Percentiles rank a stretch among this genome's conserved stretches.
These are phyloP conservation scores for Sugiyamaella novakii DNA, from an alignment of 1,139 yeast genomes.

Conservation along the genomic window DNA sequence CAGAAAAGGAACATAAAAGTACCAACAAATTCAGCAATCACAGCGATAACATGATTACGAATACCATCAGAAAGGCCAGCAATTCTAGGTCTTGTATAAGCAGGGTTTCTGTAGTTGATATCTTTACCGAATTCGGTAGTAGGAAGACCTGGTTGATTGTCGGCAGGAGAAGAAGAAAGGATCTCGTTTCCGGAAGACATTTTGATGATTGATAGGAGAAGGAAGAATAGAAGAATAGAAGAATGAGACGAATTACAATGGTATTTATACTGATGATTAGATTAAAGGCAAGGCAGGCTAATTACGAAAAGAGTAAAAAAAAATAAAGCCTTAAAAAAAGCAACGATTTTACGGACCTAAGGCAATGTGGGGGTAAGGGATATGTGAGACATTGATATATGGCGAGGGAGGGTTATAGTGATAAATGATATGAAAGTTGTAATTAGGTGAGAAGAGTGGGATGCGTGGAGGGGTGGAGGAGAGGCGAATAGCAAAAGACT, in stretches of 20 bases:
- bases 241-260: not conserved
- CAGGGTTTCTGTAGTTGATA: conserved; percentile 14
- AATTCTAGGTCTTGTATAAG: conserved; percentile 17
- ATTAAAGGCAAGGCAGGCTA: conserved; percentile 6
- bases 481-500: too few species aligned
- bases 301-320: conserved; percentile 7
- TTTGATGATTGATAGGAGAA: not conserved
- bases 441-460: too few species aligned
- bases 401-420: too few species aligned
- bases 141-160: conserved; percentile 23
- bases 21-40: conserved; percentile 75
- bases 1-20: conserved; percentile 82
- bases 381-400: too few species aligned
- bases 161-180: conserved; percentile 19
- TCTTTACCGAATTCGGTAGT: conserved; percentile 20
- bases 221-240: not conserved
- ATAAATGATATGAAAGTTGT: too few species aligned
- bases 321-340: conserved; percentile 9
- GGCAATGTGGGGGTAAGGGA: too few species aligned
- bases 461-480: too few species aligned
- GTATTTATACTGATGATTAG: not conserved
- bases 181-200: conserved; percentile 23
- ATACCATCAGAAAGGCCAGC: conserved; percentile 47
- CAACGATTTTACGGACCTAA: not conserved
- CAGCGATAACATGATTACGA: conserved; percentile 57